Percentiles rank a stretch among this genome's conserved stretches.
phyloP scores from a whole-genome alignment of 1,284 basidiomycete species.

The Malassezia arunalokei region DNA sequence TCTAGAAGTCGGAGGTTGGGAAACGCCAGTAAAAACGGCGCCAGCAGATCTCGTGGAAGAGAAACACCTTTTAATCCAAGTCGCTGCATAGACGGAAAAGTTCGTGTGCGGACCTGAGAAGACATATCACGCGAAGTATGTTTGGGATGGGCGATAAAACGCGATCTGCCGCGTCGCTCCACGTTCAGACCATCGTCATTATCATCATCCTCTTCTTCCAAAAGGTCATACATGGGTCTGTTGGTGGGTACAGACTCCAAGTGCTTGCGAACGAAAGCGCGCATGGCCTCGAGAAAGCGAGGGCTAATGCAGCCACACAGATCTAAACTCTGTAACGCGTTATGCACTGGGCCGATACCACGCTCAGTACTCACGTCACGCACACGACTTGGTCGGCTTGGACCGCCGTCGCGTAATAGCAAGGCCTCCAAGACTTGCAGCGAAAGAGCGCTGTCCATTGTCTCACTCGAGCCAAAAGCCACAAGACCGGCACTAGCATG shows the following conservation, averaged over 20 bases:
- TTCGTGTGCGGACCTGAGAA: constrained; percentile 9
- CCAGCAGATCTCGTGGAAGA: constrained; percentile 63
- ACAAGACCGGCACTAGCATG: constrained; percentile 35
- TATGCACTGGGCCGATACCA: constrained; percentile 20
- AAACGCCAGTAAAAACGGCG: constrained; percentile 70
- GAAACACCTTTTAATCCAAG: constrained; percentile 72
- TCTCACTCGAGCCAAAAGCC: constrained; percentile 39
- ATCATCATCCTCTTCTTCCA: constrained; percentile 25
- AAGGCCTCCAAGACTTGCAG: constrained; percentile 41
- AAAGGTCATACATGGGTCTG: constrained; percentile 15
- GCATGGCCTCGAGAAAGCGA: constrained; percentile 69
- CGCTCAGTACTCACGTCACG: constrained; percentile 41
- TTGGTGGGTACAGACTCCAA: constrained; percentile 48
- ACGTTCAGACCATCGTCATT: constrained; percentile 2
- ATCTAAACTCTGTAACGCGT: constrained; percentile 67
- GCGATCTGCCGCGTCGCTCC: not conserved
- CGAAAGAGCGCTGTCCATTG: constrained; percentile 42
- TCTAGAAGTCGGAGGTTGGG: constrained; percentile 68
- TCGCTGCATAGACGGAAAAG: constrained; percentile 65
- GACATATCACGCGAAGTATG: not conserved
- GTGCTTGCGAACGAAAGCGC: constrained; percentile 66
- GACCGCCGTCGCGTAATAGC: constrained; percentile 38
- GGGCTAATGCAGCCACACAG: constrained; percentile 85
- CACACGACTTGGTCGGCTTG: constrained; percentile 26
- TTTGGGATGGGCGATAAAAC: not conserved